Evolutionary conservation across 2,329 filamentous ascomycete species (phyloP).

Genomic region (Penicillium crustosum): DNA sequence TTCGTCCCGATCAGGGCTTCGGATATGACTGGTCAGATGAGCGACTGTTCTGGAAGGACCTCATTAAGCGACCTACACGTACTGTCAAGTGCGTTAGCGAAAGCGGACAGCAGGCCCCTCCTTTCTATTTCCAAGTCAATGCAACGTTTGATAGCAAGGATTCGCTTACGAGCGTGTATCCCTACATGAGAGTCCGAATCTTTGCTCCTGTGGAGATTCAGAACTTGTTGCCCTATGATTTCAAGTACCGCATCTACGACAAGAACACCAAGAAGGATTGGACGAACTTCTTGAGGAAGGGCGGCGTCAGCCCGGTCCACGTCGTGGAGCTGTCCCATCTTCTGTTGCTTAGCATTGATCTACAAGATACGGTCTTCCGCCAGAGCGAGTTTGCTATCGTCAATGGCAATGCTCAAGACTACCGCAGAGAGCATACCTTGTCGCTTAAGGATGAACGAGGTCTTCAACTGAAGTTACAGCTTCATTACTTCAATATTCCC

Average conservation of each 20-base stretch:
- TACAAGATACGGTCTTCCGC: slow-evolving; percentile 94
- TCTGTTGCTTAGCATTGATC: slow-evolving; percentile 85
- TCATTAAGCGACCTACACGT: slow-evolving; percentile 78
- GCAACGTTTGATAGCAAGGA: slow-evolving; percentile 81
- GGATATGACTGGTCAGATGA: slow-evolving; percentile 95
- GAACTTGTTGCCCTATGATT: slow-evolving; percentile 93
- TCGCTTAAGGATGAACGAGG: slow-evolving; percentile 83
- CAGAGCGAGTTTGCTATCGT: slow-evolving; percentile 96
- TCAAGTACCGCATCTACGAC: slow-evolving; percentile 99
- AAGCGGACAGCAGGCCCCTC: slow-evolving; percentile 69
- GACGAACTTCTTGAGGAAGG: slow-evolving; percentile 96
- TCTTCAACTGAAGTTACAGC: slow-evolving; percentile 72
- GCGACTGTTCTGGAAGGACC: slow-evolving; percentile 86
- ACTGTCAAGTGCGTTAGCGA: slow-evolving; percentile 89
- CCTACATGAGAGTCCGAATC: slow-evolving; percentile 89
- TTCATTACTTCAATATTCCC: slow-evolving; percentile 89
- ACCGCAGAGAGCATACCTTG: slow-evolving; percentile 75
- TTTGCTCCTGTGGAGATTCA: slow-evolving; percentile 92
- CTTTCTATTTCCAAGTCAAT: slow-evolving; percentile 96
- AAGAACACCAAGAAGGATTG: slow-evolving; percentile 98
- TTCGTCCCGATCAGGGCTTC: slow-evolving; percentile 92
- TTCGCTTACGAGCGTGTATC: slow-evolving; percentile 80
- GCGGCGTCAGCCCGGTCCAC: slow-evolving; percentile 94
- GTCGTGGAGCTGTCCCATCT: slow-evolving; percentile 95
- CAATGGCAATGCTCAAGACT: slow-evolving; percentile 85